Percentiles rank a stretch among this genome's conserved stretches.
Conservation (phyloP, 176 grass and related monocot genomes). For the Dactylis glomerata region DNA sequence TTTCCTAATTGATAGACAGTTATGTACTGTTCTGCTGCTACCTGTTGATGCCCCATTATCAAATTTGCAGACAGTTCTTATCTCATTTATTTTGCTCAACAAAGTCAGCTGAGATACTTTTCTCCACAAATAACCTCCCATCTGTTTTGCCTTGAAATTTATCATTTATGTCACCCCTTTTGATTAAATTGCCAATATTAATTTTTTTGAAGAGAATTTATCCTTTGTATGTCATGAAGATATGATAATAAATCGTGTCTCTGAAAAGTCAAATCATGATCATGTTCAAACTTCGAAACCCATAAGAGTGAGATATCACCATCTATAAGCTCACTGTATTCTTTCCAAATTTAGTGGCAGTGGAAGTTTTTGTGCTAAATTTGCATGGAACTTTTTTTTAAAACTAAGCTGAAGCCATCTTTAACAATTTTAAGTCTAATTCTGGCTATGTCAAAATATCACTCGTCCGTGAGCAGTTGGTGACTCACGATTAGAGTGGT, state of each 20-base stretch:
- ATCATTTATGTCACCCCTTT: not conserved
- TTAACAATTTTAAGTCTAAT: not conserved
- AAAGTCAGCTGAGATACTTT: not conserved
- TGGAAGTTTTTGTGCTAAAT: not conserved
- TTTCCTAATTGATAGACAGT: not conserved
- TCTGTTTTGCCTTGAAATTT: not conserved
- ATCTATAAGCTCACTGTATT: not conserved
- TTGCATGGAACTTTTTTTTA: not conserved
- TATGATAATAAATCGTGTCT: not conserved
- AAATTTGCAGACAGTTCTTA: not conserved
- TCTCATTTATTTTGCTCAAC: not conserved
- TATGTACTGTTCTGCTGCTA: not conserved
- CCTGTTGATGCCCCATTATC: not conserved
- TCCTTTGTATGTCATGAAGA: not conserved
- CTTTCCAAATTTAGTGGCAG: not conserved
- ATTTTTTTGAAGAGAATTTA: not conserved
- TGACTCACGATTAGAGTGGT: not conserved
- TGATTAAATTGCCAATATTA: not conserved
- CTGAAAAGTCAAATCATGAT: not conserved
- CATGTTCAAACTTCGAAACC: not conserved
- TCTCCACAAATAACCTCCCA: not conserved
- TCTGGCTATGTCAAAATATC: not conserved
- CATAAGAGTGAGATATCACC: not conserved
- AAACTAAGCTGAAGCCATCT: not conserved
- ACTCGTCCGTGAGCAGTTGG: not conserved